Base-by-base conservation (phyloP, 1,284 basidiomycete species). In the Apiotrichum sp. region DNA sequence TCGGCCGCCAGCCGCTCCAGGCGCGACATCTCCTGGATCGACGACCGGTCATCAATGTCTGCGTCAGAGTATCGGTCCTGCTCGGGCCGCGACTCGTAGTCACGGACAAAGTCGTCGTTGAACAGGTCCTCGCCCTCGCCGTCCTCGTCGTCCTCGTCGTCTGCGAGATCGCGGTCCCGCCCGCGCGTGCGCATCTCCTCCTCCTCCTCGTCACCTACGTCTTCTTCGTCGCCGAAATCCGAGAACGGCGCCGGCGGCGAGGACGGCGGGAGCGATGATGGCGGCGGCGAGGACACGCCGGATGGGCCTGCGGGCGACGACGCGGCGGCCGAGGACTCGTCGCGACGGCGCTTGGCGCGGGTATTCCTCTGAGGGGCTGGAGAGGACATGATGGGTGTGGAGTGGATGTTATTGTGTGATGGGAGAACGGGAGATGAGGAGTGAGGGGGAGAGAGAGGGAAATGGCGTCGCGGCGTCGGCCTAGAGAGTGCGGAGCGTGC, bases 121-220 rank as follows among this genome's bases (percentile, higher is more conserved):
- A 95, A 98, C 32, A 98, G 83, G 77, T 98, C 93, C 74, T 96
- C 93, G 6, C 87, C 87, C 74, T 96, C 93, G 6, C 87, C 87
- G 13, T 38, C 36, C 40, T 84, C 84, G 7, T 86, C 89, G 33
- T 76, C 80, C 9, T 81, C 69, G 43, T 73, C 67, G 62, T 85
- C 78, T 65, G 87, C 86, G 55, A 68, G 79, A n/a, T 89, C 80
- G 52, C 68, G 64, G 36, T 38, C 13, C 50, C 75, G 62, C n/a
- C 73, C 76, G 39, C 71, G 67, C 50, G 56, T 61, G 10, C 73
- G 59, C 65, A 75, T 82, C 59, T 84, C 86, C 40, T 84, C 83
- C 29, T 86, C 78, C 65, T 90, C 87, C 56, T 74, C 80, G 22
- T 90, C 80, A 0, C 82, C 85, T 56, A 92, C 86, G 29, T 85